A percentile compares a stretch with the other conserved stretches of the same genome.
Evolutionary conservation across 306 rosid genomes (phyloP).

Genomic region (Cucumis hystrix): DNA sequence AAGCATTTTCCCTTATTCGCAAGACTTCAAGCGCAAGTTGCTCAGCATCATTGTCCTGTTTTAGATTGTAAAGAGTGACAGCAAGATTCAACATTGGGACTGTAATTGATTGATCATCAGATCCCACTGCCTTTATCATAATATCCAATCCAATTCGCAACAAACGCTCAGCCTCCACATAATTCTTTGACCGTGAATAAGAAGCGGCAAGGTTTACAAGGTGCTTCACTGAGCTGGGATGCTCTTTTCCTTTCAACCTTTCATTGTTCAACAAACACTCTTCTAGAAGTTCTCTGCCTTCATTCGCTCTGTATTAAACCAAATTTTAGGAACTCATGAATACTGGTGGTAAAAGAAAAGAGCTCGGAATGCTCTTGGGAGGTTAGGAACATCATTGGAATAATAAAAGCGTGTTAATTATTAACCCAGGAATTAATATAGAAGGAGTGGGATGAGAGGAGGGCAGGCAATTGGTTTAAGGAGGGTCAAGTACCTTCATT

Average conservation of each 20-base stretch:
- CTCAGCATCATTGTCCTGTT: constrained; percentile 76
- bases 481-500: neutral
- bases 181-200: constrained; percentile 56
- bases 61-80: constrained; percentile 57
- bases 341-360: neutral
- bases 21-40: constrained; percentile 55
- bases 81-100: constrained; percentile 91
- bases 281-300: constrained; percentile 74
- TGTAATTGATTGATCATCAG: constrained; percentile 58
- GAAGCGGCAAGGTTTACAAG: constrained; percentile 74
- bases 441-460: neutral
- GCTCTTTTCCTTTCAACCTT: constrained; percentile 52
- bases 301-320: constrained; percentile 45
- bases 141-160: constrained; percentile 55
- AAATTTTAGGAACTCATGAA: neutral
- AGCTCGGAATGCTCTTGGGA: neutral
- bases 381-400: neutral
- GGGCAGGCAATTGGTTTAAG: neutral
- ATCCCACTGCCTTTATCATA: constrained; percentile 37
- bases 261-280: constrained; percentile 67
- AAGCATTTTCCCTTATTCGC: constrained; percentile 65
- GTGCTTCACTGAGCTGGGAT: constrained; percentile 58
- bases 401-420: neutral
- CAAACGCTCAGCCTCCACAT: constrained; percentile 62
- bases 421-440: neutral